Base-by-base conservation (phyloP, 179 eudicot species). In the Camellia oleifera region DNA sequence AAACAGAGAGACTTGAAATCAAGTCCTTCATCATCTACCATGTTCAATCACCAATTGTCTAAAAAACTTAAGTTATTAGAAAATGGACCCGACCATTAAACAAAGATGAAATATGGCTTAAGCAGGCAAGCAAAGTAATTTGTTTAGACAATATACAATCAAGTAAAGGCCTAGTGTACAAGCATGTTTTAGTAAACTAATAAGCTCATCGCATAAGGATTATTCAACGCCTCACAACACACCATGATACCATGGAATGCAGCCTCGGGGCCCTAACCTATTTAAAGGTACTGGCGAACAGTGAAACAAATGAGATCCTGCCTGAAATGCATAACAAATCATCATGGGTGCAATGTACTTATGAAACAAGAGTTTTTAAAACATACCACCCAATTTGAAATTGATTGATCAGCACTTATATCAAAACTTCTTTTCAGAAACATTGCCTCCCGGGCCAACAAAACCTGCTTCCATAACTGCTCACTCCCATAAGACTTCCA, bases 391-490 rank as follows among this genome's bases (percentile, higher is more conserved):
- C 75, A 78, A 54, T 68, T 69, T 3, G 75, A 67, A 68, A 42
- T 11, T 23, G 65, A 54, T 54, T 68, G 75, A 14, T 68, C 80
- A 6, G 73, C 10, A 52, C 80, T 63, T 69, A 45, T 11, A 63
- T 20, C 8, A 15, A 3, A 61, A 56, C 57, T 54, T 46, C 18
- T 42, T 18, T 67, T 88, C 80, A 82, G 71, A 83, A 88, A 84
- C 86, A 91, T 81, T 54, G 88, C 86, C 77, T 88, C 85, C 20
- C 99, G 91, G 48, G 84, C 88, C 76, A 81, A 75, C 76, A 96
- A 79, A 67, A 88, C 88, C 89, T 88, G 96, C 90, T 94, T 92
- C 99, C 97, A 91, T 15, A 61, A 69, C 46, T 82, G 73, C 62
- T 94, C 92, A 75, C 64, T 72, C 13, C 93, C 91, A 81, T 82